Base-by-base conservation (phyloP, 441 rosid genomes). In the Raphanus hybrid region DNA sequence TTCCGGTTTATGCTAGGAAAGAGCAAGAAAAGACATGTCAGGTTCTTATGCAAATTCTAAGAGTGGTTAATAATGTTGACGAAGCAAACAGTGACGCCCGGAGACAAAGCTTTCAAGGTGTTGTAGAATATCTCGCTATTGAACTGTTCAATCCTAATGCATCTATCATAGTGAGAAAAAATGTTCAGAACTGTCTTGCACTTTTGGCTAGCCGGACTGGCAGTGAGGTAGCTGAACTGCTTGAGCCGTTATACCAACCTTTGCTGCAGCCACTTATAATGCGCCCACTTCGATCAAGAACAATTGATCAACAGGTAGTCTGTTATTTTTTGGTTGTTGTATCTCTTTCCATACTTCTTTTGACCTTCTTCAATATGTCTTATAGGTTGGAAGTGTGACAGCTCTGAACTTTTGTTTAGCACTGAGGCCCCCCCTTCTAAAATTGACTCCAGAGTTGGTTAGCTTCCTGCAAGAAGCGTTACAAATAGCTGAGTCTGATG, bases 401-500 rank as follows among this genome's bases (percentile, higher is more conserved):
- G 98, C 98, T 69, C 86, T 96, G 86, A 96, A 91, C 77, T 96
- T 96, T 85, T 93, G 97, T 88, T 81, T 94, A 79, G 98, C 98
- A 16, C 82, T 96, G 87, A 88, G 99, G 89, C 99, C 99, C 18
- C 98, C 98, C 57, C 98, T 96, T 74, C 92, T 96, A 78, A 93
- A 92, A 89, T 84, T 96, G 86, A 93, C 98, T 67, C 98, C 87
- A 82, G 99, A 96, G 81, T 85, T 96, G 80, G 86, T 94, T 48
- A 93, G 86, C 84, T 93, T 96, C 80, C 89, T 96, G 74, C 98
- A 96, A 91, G 99, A 96, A 84, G 98, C 98, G 29, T 78, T 94
- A 85, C 96, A 96, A 83, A 96, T 94, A 81, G 99, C 99, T 29
- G 98, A 94, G 87, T 91, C 98, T 76, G 98, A 96, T 92, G 99